Base-by-base conservation (phyloP, 2,329 filamentous ascomycete species). In the Neofusicoccum kwambonambiense region DNA sequence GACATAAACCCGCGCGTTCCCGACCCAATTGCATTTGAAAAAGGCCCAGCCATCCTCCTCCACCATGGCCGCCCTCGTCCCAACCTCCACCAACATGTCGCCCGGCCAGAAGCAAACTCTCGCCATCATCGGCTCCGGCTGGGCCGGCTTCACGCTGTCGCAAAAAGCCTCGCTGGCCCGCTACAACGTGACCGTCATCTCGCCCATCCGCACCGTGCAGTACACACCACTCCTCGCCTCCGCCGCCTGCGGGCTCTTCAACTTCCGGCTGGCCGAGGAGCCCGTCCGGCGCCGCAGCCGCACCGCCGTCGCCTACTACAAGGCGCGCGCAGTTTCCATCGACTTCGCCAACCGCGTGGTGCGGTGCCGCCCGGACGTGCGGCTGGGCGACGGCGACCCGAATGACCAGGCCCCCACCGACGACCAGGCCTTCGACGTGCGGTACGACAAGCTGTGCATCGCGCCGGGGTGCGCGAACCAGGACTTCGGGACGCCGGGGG, bases 201-300 rank as follows among this genome's bases (percentile, higher is more conserved):
- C 79, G 0, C 80, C 80, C 1, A 67, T 76, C 13, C 73, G 78
- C 13, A 82, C 79, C 3, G 75, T 78, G 34, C 78, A 79, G 47
- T 79, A 81, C 65, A 82, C 80, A 0, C 80, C 80, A 6, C 72
- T 82, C 1, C 75, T 82, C 64, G 66, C 63, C 66, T 68, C 64
- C 41, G 80, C 80, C 39, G 80, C 80, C 11, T 79, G 77, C 50
- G 79, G 78, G 0, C 74, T 81, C 39, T 82, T 82, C 73, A 75
- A 81, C 64, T 80, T 81, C 66, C 75, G 78, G 13, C 74, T 81
- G 1, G 79, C 80, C 22, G 80, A 82, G 67, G 80, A 82, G 68
- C 78, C 79, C 1, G 69, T 82, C 5, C 73, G 79, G 9, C 71
- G 77, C 19, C 72, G 75, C 47, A 68, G 70, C 31, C 70, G 75